Evolutionary conservation across 164 flowering plant species (phyloP).

Genomic region (Vitis cinerea): DNA sequence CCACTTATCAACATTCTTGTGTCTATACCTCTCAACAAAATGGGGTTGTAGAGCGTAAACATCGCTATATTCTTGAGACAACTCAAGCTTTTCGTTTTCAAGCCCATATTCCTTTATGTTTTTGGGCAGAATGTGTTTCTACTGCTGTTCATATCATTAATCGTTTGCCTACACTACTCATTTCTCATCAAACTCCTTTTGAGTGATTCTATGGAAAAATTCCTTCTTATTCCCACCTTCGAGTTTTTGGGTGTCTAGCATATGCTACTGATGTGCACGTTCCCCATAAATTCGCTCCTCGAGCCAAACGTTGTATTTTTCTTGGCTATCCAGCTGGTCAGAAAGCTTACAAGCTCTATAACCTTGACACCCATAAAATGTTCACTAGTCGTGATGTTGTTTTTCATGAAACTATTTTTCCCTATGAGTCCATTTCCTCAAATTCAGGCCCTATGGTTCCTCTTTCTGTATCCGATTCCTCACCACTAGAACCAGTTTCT

Average conservation of each 20-base stretch:
- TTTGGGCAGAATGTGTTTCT: conserved; percentile 13
- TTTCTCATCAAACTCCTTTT: not conserved
- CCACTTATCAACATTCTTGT: too few relatives aligned
- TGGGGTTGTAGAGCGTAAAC: conserved; percentile 11
- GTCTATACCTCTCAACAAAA: conserved; percentile 1
- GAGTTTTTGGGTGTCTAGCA: conserved; percentile 4
- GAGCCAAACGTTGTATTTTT: conserved; percentile 7
- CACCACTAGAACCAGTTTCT: too few relatives aligned
- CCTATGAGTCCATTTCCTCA: not conserved
- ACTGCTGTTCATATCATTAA: conserved; percentile 6
- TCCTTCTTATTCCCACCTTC: not conserved
- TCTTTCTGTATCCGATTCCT: too few relatives aligned
- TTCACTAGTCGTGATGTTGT: too few relatives aligned
- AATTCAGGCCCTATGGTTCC: too few relatives aligned
- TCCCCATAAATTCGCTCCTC: conserved; percentile 6
- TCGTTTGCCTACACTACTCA: not conserved
- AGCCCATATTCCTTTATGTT: not conserved
- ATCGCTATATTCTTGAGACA: conserved; percentile 5
- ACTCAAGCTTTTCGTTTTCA: conserved; percentile 8
- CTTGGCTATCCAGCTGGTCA: conserved; percentile 13
- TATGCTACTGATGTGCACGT: not conserved
- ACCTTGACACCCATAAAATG: conserved; percentile 6
- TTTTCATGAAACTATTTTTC: not conserved
- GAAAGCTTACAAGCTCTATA: conserved; percentile 13
- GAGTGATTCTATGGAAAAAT: not conserved